Base-by-base conservation (phyloP, 1,284 basidiomycete species). In the Spongiforma sp. region DNA sequence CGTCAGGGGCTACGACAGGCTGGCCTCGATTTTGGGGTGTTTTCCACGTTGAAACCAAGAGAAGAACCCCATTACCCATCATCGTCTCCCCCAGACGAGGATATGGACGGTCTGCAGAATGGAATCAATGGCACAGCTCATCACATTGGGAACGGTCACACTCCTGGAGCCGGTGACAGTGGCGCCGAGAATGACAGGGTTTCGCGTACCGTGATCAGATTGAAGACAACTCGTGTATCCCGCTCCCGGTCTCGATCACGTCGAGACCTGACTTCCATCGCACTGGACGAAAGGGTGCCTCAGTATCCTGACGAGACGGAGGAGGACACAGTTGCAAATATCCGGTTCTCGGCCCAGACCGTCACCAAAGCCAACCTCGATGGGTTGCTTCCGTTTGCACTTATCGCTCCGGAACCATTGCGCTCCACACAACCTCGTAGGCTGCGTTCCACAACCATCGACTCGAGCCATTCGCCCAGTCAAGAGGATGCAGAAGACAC, bases 181-280 rank as follows among this genome's bases (percentile, higher is more conserved):
- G 82, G 81, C 21, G 82, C 78, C 12, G 83, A 82, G 2, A 79
- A 78, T 57, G 87, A 86, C 54, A 82, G 89, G 50, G 77, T 79
- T 46, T 83, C 90, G 9, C 88, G 91, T 32, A 81, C 88, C 1
- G 87, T 94, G 41, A 91, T 94, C 78, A 93, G 90, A 75, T 81
- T 93, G 59, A 78, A 69, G 60, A 73, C 67, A 48, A 15, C 64
- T 26, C 86, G 87, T 41, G 74, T 81, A 10, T 76, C 83, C 41
- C 84, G 87, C 24, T 92, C 91, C n/a, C 86, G 86, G 32, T 93
- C 91, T 48, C 86, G 90, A 57, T 87, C 89, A 48, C 86, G 89
- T 62, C 82, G 89, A 46, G 89, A 91, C 68, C 79, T 88, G 24
- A 82, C 83, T 43, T 71, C 77, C 36, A 82, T 83, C 57, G 87